Base-by-base conservation (phyloP, 805 yeast species). In the Ogataea dorogensis region DNA sequence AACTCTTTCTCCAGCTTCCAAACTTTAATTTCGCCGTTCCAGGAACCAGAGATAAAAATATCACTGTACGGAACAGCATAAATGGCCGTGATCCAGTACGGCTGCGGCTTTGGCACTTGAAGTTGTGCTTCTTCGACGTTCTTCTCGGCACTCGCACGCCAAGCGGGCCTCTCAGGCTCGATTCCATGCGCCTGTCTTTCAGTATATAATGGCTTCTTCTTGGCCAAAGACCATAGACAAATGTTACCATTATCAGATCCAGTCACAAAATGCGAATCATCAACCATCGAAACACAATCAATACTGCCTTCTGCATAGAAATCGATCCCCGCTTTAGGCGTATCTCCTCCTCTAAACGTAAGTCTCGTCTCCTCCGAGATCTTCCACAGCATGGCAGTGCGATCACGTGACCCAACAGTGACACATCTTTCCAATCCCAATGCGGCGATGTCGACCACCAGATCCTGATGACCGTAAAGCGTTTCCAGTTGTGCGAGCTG, bases 321-420 rank as follows among this genome's bases (percentile, higher is more conserved):
- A 11, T 35, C 39, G n/a, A 60, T 59, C n/a, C 43, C 50, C 10
- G 37, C 47, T 30, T 40, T 50, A 31, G 60, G 67, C 2, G 60
- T 63, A 53, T 87, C 96, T 40, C 94, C 95, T 43, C 95, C 96
- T 56, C 96, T 75, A 60, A 91, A 91, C 0, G 96, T 88, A 52
- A 93, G 73, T 56, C 97, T 77, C 1, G 95, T 79, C 64, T 93
- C 98, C 53, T 93, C 98, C 17, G 95, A 78, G 47, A 93, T 87
- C 59, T 93, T 93, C 98, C 98, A 93, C 51, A 86, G 68, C 81
- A 94, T 83, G 7, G 91, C 96, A 5, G 96, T 86, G 53, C 94
- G 80, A 63, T 93, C 98, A 51, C 98, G 77, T 3, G 95, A 73
- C 12, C 98, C 98, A 20, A 91, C 98, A 17, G 95, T 86, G 12